These are phyloP conservation scores for Microsporum canis DNA, from an alignment of 2,329 filamentous ascomycete genomes.

Conservation along the genomic window DNA sequence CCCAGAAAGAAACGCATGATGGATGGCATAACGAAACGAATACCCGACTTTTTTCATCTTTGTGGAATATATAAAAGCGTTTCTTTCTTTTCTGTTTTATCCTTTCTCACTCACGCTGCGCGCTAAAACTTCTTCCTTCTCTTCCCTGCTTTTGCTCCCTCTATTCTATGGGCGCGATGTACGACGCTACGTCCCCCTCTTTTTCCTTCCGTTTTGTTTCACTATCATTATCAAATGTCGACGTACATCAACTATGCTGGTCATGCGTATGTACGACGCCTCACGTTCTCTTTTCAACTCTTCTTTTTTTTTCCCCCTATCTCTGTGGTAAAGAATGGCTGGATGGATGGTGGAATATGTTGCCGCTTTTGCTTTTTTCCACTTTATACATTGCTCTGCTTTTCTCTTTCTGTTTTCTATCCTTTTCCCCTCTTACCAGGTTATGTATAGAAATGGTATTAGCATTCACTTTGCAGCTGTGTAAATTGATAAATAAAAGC, in stretches of 20 bases:
- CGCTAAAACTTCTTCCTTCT: not conserved
- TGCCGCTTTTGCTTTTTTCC: not conserved
- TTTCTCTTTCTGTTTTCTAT: not conserved
- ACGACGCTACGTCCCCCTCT: not conserved
- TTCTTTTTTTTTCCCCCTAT: not conserved
- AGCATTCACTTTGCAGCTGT: not conserved
- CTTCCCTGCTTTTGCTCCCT: not conserved
- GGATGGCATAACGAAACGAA: slow-evolving; percentile 3
- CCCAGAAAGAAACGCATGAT: not conserved
- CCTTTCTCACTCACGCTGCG: not conserved
- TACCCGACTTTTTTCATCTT: slow-evolving; percentile 1
- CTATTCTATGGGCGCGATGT: not conserved
- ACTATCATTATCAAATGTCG: not conserved
- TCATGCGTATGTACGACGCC: not conserved
- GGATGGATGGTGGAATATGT: not conserved
- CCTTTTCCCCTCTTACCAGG: not conserved
- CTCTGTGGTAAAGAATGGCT: not conserved
- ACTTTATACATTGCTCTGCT: not conserved
- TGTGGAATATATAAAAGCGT: slow-evolving; percentile 3
- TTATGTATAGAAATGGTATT: slow-evolving; percentile 4
- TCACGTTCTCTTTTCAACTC: not conserved
- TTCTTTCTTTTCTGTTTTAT: not conserved
- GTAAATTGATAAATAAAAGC: not conserved
- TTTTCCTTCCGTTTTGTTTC: not conserved
- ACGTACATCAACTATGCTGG: slow-evolving; percentile 1